Base-by-base conservation (phyloP, 2,329 filamentous ascomycete genomes). In the Fusarium pseudocircinatum region DNA sequence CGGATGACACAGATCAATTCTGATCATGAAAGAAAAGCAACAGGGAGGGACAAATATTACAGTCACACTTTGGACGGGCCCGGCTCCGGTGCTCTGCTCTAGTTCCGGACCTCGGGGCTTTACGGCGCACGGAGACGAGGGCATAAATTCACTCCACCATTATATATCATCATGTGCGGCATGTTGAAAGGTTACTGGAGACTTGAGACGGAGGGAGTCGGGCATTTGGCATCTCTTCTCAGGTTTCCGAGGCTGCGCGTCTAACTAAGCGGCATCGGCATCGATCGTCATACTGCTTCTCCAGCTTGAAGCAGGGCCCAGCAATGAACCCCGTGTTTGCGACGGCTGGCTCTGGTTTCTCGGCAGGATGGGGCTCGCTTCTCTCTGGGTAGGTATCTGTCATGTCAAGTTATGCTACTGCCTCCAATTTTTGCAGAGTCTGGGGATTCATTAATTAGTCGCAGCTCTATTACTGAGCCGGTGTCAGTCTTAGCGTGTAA, bases 261-360 rank as follows among this genome's bases (percentile, higher is more conserved):
- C 54, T 60, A 53, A 63, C 57, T 70, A 70, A 68, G 58, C 62
- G 43, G 56, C 58, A 70, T 56, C 53, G 66, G 43, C 34, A 60
- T 59, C 46, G 59, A 67, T 75, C 75, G 75, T 76, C 75, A 75
- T 73, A 67, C 54, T 68, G 56, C 69, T 62, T 67, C 49, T 44
- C 50, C 57, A 60, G 54, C 65, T 63, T 68, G 30, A 72, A 74
- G 63, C 66, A 74, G 53, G 46, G 24, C 43, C 52, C 46, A 49
- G 47, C 49, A 39, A 63, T 52, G 49, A 58, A 53, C 75, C 73
- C 62, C 75, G 76, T 78, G 76, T 74, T 43, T 61, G 58, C 61
- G 68, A 76, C 72, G 73, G 75, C 72, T 78, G 76, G 76, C 53
- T 60, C 64, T 74, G 67, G 60, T 76, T 44, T 63, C 62, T 66